Percentiles rank a stretch among this genome's conserved stretches.
These are phyloP conservation scores for Calonectria montana DNA, from an alignment of 2,329 filamentous ascomycete species.

Conservation along the genomic window DNA sequence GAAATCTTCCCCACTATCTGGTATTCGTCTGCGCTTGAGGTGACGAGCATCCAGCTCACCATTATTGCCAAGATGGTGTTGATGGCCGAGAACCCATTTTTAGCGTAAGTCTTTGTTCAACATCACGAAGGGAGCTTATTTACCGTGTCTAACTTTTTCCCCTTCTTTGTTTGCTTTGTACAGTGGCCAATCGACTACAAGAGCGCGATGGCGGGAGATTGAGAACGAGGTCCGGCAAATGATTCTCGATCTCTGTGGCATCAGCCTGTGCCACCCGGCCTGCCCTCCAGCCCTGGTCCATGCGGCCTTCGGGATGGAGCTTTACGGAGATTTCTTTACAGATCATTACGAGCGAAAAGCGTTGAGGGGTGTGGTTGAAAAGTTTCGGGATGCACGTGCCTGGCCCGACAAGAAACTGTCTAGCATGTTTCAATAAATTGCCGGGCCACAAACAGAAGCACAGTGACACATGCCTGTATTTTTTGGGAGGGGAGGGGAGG, in stretches of 20 bases:
- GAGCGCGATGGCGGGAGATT: slow-evolving; percentile 48
- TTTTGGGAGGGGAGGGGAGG: background rate
- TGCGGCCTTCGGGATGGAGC: slow-evolving; percentile 52
- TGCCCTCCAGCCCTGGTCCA: slow-evolving; percentile 54
- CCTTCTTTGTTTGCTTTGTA: background rate
- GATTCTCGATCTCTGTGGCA: slow-evolving; percentile 54
- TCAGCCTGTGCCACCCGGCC: slow-evolving; percentile 51
- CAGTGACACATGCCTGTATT: background rate
- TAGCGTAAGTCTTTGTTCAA: slow-evolving; percentile 42
- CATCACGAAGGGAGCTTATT: background rate
- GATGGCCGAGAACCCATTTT: slow-evolving; percentile 52
- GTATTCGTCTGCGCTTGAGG: slow-evolving; percentile 53
- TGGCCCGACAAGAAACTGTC: slow-evolving; percentile 53
- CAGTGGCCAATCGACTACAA: slow-evolving; percentile 41
- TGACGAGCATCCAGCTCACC: slow-evolving; percentile 54
- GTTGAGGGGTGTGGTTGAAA: slow-evolving; percentile 54
- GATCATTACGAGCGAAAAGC: slow-evolving; percentile 52
- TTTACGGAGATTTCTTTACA: slow-evolving; percentile 57
- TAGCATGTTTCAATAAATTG: slow-evolving; percentile 47
- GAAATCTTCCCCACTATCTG: slow-evolving; percentile 55
- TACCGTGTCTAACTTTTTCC: slow-evolving; percentile 18
- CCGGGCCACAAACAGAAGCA: background rate
- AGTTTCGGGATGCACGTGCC: slow-evolving; percentile 55
- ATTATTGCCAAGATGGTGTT: slow-evolving; percentile 54
- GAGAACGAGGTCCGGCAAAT: slow-evolving; percentile 53